Base-by-base conservation (phyloP, 2,329 filamentous ascomycete species). In the Stachybotrys chartarum region DNA sequence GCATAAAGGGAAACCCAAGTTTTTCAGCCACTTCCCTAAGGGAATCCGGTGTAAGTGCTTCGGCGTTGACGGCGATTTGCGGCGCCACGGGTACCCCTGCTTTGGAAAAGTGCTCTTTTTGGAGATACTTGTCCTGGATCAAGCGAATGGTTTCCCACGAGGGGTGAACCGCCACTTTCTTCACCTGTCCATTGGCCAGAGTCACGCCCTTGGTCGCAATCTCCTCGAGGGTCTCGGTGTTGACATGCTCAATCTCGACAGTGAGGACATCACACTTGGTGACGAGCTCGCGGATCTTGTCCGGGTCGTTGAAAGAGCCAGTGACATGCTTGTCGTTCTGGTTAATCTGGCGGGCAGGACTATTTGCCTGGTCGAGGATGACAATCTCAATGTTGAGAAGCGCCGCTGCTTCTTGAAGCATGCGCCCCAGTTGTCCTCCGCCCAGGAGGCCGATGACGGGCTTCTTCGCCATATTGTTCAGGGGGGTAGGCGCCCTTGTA, bases 221-320 rank as follows among this genome's bases (percentile, higher is more conserved):
- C 67, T 95, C 89, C 72, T 96, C 90, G 5, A 97, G 81, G 30
- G 94, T 87, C 54, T 90, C 79, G n/a, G 91, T 94, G 70, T 97
- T 85, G 56, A 97, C 88, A 72, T 97, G 93, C 77, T 97, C 93
- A 60, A 96, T 97, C 72, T 97, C 93, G 14, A 96, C 90, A 0
- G 91, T 97, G 58, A 97, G 77, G 16, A 96, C 83, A 68, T 96
- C 90, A 63, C 86, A 91, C 39, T 78, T 74, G 45, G 81, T 74
- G 2, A 93, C 91, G n/a, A 97, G 78, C 69, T 90, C 80, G 48
- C 85, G 83, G 60, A 97, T 91, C 60, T 89, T 87, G 39, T 83
- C 82, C 0, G 86, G 77, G 62, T 96, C 88, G 68, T 91, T 92
- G 80, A 96, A 97, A 0, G 91, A 96, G 56, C 92, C 93, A 17